A percentile compares a stretch with the other conserved stretches of the same genome.
These are phyloP conservation scores for Cystofilobasidium bisporidii DNA, from an alignment of 768 basidiomycete genomes.

Conservation along the genomic window DNA sequence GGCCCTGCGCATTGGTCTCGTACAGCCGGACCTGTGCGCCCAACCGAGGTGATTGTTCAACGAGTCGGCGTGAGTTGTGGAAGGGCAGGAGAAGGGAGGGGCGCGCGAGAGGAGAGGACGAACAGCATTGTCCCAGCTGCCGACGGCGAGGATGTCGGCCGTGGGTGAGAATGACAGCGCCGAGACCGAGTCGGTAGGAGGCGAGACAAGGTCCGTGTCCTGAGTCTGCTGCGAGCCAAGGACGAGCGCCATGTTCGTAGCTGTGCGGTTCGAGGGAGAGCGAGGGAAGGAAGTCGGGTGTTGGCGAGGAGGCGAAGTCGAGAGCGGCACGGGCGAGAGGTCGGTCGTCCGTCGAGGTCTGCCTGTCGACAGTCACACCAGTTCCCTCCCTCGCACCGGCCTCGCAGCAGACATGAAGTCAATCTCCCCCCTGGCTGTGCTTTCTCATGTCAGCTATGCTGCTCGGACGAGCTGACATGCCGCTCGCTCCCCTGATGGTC, in stretches of 20 bases:
- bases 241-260: conserved; percentile 1
- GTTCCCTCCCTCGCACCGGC: no score
- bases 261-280: background rate
- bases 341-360: no score
- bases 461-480: background rate
- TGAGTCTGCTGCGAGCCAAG: background rate
- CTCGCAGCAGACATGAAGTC: no score
- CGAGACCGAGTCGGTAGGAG: conserved; percentile 79
- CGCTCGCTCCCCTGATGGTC: background rate
- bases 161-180: conserved; percentile 71
- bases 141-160: conserved; percentile 86
- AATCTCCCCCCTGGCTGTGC: no score
- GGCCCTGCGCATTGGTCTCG: conserved; percentile 63
- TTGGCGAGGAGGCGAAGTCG: no score
- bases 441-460: no score
- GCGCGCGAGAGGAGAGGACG: background rate
- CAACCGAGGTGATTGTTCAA: no score
- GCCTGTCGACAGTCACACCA: no score
- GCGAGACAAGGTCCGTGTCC: conserved; percentile 57
- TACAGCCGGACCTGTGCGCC: conserved; percentile 86
- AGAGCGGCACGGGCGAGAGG: no score
- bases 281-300: background rate
- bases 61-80: no score
- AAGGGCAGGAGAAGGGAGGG: background rate
- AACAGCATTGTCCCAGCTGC: conserved; percentile 89